phyloP scores from a whole-genome alignment of 1,284 basidiomycete genomes.

The Moniliophthora roreri region DNA sequence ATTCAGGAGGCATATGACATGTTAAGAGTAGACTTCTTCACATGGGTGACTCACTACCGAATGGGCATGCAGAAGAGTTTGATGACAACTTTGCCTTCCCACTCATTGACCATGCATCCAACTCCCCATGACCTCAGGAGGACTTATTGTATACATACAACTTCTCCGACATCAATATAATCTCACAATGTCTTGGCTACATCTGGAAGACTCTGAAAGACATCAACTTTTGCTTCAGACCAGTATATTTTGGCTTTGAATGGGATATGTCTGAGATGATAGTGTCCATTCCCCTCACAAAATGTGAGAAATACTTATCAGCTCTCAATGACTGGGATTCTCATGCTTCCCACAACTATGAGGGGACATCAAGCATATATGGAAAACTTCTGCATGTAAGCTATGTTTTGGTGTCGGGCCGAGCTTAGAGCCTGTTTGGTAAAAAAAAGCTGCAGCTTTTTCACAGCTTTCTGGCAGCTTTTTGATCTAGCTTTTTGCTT shows the following conservation, averaged over 20 bases:
- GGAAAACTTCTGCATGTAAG: conserved; percentile 33
- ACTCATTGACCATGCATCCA: conserved; percentile 20
- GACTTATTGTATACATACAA: conserved; percentile 25
- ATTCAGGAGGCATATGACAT: conserved; percentile 20
- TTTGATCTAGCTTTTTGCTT: too few relatives aligned
- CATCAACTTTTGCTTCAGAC: conserved; percentile 21
- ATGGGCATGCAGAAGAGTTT: conserved; percentile 28
- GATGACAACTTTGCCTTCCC: conserved; percentile 26
- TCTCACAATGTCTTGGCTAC: conserved; percentile 28
- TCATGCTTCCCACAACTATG: conserved; percentile 16
- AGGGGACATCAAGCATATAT: conserved; percentile 29
- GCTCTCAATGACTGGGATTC: conserved; percentile 22
- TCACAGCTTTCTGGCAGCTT: too few relatives aligned
- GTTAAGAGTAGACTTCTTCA: conserved; percentile 30
- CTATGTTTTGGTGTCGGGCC: conserved; percentile 26
- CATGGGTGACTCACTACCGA: conserved; percentile 18
- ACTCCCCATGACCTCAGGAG: conserved; percentile 2
- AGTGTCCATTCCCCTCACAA: conserved; percentile 24
- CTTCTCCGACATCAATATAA: conserved; percentile 25
- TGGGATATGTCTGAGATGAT: conserved; percentile 27
- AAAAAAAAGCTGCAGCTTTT: too few relatives aligned
- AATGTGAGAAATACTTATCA: conserved; percentile 26
- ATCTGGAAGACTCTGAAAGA: conserved; percentile 32
- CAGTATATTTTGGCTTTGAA: conserved; percentile 30
- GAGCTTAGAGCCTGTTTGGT: too few relatives aligned